Evolutionary conservation across 768 basidiomycete species (phyloP), one percentile per base, ranked within the genome.

Genomic region (Agaricus subrufescens): DNA sequence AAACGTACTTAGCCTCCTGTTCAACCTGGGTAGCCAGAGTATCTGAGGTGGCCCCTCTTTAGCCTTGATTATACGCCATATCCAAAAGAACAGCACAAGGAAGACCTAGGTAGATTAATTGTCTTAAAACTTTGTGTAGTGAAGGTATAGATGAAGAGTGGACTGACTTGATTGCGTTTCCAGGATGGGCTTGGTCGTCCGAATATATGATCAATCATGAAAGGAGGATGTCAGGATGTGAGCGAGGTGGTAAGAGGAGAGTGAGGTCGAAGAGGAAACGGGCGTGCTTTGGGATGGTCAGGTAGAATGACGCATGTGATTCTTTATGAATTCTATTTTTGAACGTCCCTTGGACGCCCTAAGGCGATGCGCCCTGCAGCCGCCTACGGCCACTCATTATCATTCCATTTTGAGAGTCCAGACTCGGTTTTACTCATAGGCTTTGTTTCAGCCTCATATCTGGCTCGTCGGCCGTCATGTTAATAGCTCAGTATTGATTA

Each of bases 161-260:
- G 15, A 14, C 39, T 74, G 23, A 87, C 91, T 75, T 93, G 94
- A 2, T 86, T 72, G 42, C 94, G 82, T 69, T 92, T 94, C 88
- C 93, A 94, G n/a, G 86, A 84, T 10, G 89, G 85, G 67, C 78
- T 94, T 1, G 95, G 95, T 25, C 88, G 83, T 48, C 95, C 95
- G 4, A 92, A 71, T 39, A 98, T 71, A 67, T 97, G 93, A 76
- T 98, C 95, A 66, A 98, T 91, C 95, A 98, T 98, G 61, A 43
- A 19, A 3, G 3, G 27, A 10, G 42, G 3, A 34, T 14, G 8
- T 40, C 44, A 54, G 25, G 23, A 43, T 30, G 31, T 48, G 14
- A 43, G 26, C 9, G 12, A 29, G 46, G 34, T 54, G 37, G 53
- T 47, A 29, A 40, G 34, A 25, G 47, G 31, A 3, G 27, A 38